Percentiles rank a stretch among this genome's conserved stretches.
phyloP scores from a whole-genome alignment of 768 basidiomycete genomes.

The Termitomyces sp. region DNA sequence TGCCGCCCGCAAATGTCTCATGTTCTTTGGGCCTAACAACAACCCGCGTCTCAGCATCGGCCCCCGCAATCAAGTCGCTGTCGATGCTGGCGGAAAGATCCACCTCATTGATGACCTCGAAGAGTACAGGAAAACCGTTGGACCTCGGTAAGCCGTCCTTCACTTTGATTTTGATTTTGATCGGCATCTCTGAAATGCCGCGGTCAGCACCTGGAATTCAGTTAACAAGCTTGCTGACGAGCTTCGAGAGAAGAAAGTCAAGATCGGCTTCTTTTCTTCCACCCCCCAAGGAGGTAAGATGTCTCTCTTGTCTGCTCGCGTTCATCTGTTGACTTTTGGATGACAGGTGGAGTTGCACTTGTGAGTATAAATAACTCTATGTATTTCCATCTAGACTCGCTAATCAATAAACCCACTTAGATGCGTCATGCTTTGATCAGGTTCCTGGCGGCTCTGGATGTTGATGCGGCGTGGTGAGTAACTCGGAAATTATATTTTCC shows the following conservation, averaged over 20 bases:
- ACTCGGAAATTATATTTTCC: slow-evolving; percentile 6
- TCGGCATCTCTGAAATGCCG: slow-evolving; percentile 2
- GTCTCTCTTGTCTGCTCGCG: slow-evolving; percentile 2
- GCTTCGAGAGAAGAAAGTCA: slow-evolving; percentile 79
- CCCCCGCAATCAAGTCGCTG: slow-evolving; percentile 80
- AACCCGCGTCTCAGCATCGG: slow-evolving; percentile 81
- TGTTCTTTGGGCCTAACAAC: slow-evolving; percentile 79
- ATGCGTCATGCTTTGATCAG: slow-evolving; percentile 95
- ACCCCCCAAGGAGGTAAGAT: slow-evolving; percentile 86
- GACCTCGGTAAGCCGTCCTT: slow-evolving; percentile 36
- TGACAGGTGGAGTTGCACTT: slow-evolving; percentile 83
- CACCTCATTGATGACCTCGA: slow-evolving; percentile 80
- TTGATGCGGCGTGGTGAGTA: slow-evolving; percentile 77
- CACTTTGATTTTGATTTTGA: slow-evolving; percentile 2
- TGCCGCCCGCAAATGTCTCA: slow-evolving; percentile 77
- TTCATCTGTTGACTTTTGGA: slow-evolving; percentile 7
- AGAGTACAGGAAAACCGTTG: slow-evolving; percentile 69
- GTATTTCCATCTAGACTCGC: slow-evolving; percentile 8
- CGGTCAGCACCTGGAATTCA: slow-evolving; percentile 65
- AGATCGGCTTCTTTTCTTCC: slow-evolving; percentile 91
- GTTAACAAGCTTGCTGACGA: slow-evolving; percentile 80
- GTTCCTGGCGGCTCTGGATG: slow-evolving; percentile 73
- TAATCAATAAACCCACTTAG: slow-evolving; percentile 26
- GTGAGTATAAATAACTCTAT: slow-evolving; percentile 37
- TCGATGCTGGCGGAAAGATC: slow-evolving; percentile 83